These are phyloP conservation scores for Diaporthe destruens DNA, from an alignment of 2,329 filamentous ascomycete species.

Conservation along the genomic window DNA sequence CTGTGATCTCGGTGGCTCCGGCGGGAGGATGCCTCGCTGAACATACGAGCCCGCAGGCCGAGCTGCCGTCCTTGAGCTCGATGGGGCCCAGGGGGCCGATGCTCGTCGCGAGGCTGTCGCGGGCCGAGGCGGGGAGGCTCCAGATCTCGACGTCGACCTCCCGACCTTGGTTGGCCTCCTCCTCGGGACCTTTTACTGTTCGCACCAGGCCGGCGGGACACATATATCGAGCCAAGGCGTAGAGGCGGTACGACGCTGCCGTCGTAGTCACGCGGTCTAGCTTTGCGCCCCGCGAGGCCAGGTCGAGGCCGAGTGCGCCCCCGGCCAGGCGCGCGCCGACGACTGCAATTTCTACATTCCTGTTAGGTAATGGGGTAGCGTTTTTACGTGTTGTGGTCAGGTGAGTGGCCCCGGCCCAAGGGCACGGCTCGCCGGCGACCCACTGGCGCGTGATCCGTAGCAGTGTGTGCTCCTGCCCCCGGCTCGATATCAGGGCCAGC, in stretches of 20 bases:
- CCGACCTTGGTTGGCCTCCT: neutral
- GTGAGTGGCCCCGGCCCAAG: neutral
- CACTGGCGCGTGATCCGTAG: neutral
- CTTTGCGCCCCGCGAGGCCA: neutral
- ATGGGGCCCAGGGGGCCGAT: neutral
- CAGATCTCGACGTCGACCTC: neutral
- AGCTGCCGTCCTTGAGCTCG: neutral
- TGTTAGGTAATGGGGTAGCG: neutral
- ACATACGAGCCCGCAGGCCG: neutral
- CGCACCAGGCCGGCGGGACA: neutral
- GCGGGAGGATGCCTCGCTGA: too few relatives aligned
- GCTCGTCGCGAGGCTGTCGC: neutral
- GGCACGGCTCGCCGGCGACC: neutral
- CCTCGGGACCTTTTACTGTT: neutral
- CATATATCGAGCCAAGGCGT: neutral
- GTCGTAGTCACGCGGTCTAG: neutral
- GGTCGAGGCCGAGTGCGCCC: neutral
- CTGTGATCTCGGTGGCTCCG: neutral
- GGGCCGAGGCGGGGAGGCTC: neutral
- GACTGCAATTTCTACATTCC: neutral
- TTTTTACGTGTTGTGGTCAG: neutral
- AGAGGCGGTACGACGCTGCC: neutral
- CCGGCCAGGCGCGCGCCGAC: neutral
- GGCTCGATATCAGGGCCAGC: neutral
- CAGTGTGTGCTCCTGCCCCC: neutral